These are phyloP conservation scores for Gamarada debralockiae DNA, from an alignment of 495 filamentous ascomycete genomes.

Conservation along the genomic window DNA sequence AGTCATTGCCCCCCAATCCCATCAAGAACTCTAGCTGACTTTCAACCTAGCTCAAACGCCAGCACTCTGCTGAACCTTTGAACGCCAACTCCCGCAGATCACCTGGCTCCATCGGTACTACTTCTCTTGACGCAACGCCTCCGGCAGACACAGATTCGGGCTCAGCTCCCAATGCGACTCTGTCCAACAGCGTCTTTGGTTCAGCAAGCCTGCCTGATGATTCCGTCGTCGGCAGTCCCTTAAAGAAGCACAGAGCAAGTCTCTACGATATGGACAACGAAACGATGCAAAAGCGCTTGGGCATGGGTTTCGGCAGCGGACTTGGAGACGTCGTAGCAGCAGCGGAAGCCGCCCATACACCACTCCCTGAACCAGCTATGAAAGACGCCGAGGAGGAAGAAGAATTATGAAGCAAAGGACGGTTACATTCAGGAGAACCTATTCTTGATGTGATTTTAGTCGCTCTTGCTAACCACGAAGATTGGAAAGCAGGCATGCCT, in stretches of 20 bases:
- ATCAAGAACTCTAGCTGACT: constrained; percentile 21
- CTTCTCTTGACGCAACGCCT: constrained; percentile 29
- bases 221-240: constrained; percentile 65
- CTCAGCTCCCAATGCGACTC: constrained; percentile 19
- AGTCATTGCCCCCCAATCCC: constrained; percentile 27
- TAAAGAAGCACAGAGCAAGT: constrained; percentile 79
- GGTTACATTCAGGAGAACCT: not conserved
- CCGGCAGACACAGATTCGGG: constrained; percentile 27
- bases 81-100: constrained; percentile 38
- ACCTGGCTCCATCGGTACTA: constrained; percentile 43
- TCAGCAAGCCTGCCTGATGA: constrained; percentile 32
- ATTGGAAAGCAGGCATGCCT: constrained; percentile 2
- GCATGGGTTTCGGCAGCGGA: constrained; percentile 9
- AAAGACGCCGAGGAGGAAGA: constrained; percentile 36
- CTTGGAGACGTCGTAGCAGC: constrained; percentile 27
- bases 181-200: constrained; percentile 21
- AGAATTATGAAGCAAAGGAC: constrained; percentile 30
- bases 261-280: constrained; percentile 59
- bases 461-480: not conserved
- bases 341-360: constrained; percentile 30
- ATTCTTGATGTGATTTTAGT: not conserved
- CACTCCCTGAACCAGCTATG: constrained; percentile 22
- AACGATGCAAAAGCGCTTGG: constrained; percentile 26
- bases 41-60: constrained; percentile 75
- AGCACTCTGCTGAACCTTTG: constrained; percentile 80